Conservation (phyloP, 2,329 filamentous ascomycete species). For the Neopestalotiopsis clavispora region DNA sequence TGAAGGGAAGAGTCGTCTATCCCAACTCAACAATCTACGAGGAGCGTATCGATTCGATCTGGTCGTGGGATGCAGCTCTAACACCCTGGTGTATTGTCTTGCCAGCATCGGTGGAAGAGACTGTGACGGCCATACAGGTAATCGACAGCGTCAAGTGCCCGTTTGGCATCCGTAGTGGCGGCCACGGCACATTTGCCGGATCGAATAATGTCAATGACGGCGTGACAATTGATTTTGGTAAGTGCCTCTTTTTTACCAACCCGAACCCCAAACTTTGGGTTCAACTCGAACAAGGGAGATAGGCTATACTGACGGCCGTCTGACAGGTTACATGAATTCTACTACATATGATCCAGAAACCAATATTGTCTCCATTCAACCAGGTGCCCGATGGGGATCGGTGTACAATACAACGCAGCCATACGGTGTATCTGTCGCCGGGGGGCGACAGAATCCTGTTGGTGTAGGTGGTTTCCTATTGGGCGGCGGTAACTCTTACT, state of each 20-base stretch:
- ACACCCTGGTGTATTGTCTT: conserved; percentile 15
- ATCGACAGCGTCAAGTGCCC: conserved; percentile 21
- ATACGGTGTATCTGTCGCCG: conserved; percentile 26
- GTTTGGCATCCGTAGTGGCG: conserved; percentile 21
- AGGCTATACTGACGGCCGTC: not conserved
- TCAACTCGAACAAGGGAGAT: too few relatives aligned
- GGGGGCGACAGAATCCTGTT: conserved; percentile 29
- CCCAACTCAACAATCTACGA: not conserved
- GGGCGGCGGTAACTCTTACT: conserved; percentile 31
- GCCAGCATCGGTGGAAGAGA: conserved; percentile 14
- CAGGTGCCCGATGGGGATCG: conserved; percentile 29
- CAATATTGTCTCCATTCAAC: conserved; percentile 35
- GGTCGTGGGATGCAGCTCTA: conserved; percentile 5
- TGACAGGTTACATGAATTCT: conserved; percentile 25
- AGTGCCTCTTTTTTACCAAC: too few relatives aligned
- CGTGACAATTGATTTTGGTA: conserved; percentile 24
- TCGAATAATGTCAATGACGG: conserved; percentile 18
- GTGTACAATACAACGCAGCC: conserved; percentile 27
- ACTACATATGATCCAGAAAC: conserved; percentile 32
- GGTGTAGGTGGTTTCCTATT: conserved; percentile 33
- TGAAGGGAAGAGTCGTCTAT: conserved; percentile 5
- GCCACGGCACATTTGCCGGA: conserved; percentile 15
- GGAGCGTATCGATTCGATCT: conserved; percentile 5
- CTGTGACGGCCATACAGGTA: conserved; percentile 3
- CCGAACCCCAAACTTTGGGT: too few relatives aligned